phyloP scores from a whole-genome alignment of 441 rosid species.

The Biscutella laevigata region DNA sequence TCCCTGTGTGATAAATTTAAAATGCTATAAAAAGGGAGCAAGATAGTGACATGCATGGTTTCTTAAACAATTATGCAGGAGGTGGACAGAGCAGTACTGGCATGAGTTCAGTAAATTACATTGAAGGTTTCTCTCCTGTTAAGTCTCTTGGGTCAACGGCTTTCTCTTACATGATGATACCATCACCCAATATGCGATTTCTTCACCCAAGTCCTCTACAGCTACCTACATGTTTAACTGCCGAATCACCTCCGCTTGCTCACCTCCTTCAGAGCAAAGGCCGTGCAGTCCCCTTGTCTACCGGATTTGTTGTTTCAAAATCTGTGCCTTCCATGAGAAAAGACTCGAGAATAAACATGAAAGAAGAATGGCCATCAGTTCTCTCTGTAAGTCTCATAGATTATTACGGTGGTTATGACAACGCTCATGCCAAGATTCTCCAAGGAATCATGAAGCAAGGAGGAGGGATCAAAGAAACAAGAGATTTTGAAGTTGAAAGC shows the following conservation, averaged over 20 bases:
- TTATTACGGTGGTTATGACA: slow-evolving; percentile 65
- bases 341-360: slow-evolving; percentile 54
- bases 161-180: slow-evolving; percentile 79
- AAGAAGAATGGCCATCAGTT: slow-evolving; percentile 96
- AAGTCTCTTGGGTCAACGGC: slow-evolving; percentile 85
- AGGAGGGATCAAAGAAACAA: slow-evolving; percentile 54
- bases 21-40: background rate
- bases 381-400: slow-evolving; percentile 85
- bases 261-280: slow-evolving; percentile 99
- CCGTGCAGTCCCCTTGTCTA: slow-evolving; percentile 73
- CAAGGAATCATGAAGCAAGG: slow-evolving; percentile 55
- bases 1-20: background rate
- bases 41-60: slow-evolving; percentile 1
- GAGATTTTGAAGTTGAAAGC: slow-evolving; percentile 69
- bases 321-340: slow-evolving; percentile 88
- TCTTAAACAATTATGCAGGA: slow-evolving; percentile 31
- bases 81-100: slow-evolving; percentile 51
- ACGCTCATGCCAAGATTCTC: slow-evolving; percentile 39
- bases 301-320: slow-evolving; percentile 89
- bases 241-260: slow-evolving; percentile 98
- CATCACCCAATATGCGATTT: slow-evolving; percentile 95
- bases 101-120: slow-evolving; percentile 42
- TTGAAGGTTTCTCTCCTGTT: slow-evolving; percentile 92
- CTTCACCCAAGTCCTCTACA: slow-evolving; percentile 91
- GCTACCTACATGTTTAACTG: slow-evolving; percentile 93